Base-by-base conservation (phyloP, 768 basidiomycete species). In the Lyophyllum semitale region DNA sequence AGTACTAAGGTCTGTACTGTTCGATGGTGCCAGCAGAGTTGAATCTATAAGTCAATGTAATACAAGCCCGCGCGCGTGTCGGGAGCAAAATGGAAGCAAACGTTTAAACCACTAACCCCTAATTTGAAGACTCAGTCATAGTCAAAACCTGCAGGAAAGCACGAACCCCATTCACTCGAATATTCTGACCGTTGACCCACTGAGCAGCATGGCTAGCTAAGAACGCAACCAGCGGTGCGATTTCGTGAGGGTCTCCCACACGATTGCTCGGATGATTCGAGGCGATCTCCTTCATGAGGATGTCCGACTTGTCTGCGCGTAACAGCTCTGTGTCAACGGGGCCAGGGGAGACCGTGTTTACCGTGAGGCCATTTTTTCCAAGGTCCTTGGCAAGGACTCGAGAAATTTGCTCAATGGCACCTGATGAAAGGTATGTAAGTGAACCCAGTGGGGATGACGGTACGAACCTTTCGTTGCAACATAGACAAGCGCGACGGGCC, bases 361-460 rank as follows among this genome's bases (percentile, higher is more conserved):
- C 83, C 0, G 81, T 84, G 59, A 85, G 75, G 12, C 80, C 81
- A 9, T 71, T 68, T 11, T 68, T 59, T 3, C 81, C 83, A n/a
- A 84, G 73, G 55, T 85, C 83, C 56, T 85, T 84, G 5, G 84
- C 78, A 15, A 86, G 76, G 22, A 83, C 77, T 15, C 84, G 78
- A 30, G 78, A 69, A 41, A 84, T 71, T 58, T 85, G 84, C 63
- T 85, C 84, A 50, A 85, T 72, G 1, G 84, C 84, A 33, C 81
- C 59, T 51, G 50, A 15, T 35, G 8, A 35, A 13, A 48, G 5
- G n/a, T 20, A 40, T 40, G 38, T 32, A n/a, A n/a, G n/a, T n/a
- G n/a, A n/a, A n/a, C n/a, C n/a, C 30, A 32, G 30, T 47, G 30
- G 32, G 7, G 13, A 46, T 15, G 43, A 15, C 35, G 8, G 4